Evolutionary conservation across 1,284 basidiomycete genomes (phyloP), one percentile per base, ranked within the genome.

Genomic region (Thelephora terrestris): DNA sequence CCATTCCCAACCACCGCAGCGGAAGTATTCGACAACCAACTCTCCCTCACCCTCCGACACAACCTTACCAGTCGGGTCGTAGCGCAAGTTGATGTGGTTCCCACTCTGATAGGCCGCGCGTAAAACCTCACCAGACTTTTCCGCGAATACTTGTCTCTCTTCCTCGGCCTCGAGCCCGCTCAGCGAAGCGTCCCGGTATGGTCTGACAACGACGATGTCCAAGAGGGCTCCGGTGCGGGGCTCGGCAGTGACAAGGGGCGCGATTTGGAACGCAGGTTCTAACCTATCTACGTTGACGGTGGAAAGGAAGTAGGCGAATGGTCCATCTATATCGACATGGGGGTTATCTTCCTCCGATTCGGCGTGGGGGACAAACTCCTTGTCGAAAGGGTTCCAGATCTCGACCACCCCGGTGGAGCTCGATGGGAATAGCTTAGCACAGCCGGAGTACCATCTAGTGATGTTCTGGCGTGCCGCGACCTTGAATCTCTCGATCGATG

Each of bases 1-100:
- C 93, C 93, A 97, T 52, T 82, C 78, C 80, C 91, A 95, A 4
- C 81, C 83, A 5, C 74, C 74, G 53, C 83, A 88, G 20, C 93
- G 74, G 49, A 85, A 74, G 55, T 91, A 89, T 64, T 97, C 94
- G 0, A 91, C 81, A 0, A 91, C 77, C 0, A 67, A 58, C 23
- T 69, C 64, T 1, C 81, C 81, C 14, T 70, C 63, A 1, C 72
- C 64, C 3, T 60, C 52, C 1, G 61, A 61, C 18, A 74, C 58
- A 40, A 57, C 51, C 12, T 71, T 58, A 1, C 81, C 81, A 17
- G 73, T 64, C 12, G 60, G 59, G 3, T 61, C 62, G 58, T 90
- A 92, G 34, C 71, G 67, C 52, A 86, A 57, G 20, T 72, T 60
- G 44, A 89, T 61, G 59, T 95, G 92, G 4, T 63, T 65, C 2